Evolutionary conservation across 441 rosid genomes (phyloP), one percentile per base, ranked within the genome.

Genomic region (Cnidoscolus chayamansa): DNA sequence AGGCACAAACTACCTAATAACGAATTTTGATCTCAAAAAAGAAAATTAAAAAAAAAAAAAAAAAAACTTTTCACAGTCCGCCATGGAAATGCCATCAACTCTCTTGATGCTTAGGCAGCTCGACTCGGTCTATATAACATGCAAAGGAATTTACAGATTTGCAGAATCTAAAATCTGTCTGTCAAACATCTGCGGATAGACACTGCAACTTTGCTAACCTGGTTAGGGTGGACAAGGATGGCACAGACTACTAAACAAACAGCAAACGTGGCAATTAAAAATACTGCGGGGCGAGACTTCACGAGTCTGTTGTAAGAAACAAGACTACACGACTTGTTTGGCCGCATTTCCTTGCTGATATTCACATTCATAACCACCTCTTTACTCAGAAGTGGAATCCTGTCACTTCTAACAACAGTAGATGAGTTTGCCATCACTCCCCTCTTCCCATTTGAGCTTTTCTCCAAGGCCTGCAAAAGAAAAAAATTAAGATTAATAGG

Each of bases 211-310:
- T 86, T 85, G 67, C 88, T 85, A 57, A 87, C 88, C 80, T 83
- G 85, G 65, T 74, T 79, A 17, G 99, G 97, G 80, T 95, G 99
- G 77, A 91, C 76, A 48, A 91, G 69, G 25, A 88, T 80, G 4
- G 86, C 88, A 73, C 98, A 93, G 68, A 85, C 75, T 60, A 86
- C 96, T 15, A 89, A 79, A 81, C 99, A 95, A 40, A 95, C 74
- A 0, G 81, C 88, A 4, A 84, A 69, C 11, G 82, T 58, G 13
- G 88, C 78, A 0, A 89, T 71, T 67, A 84, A 37, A 11, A 85
- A 66, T 10, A 84, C 15, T 12, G 88, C 30, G 6, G 90, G 83
- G 9, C 81, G 89, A 55, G 87, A 76, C 67, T 82, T 82, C 55
- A 77, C 56, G 37, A 74, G 70, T 49, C 54, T 72, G 73, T 80